Base-by-base conservation (phyloP, 1,139 yeast species). In the Nakaseomyces sp. region DNA sequence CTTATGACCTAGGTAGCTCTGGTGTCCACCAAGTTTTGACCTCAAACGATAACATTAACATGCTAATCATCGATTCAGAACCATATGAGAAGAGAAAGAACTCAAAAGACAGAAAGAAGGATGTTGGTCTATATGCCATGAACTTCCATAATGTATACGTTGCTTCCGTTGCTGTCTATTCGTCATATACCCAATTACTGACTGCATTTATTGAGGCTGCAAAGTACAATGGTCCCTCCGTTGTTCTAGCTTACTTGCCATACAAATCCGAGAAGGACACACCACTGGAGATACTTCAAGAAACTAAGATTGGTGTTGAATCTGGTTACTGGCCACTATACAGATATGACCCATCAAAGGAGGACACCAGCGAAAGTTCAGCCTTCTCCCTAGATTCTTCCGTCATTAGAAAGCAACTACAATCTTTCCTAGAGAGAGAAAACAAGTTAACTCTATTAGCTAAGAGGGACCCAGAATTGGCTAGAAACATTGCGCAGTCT, bases 251-350 rank as follows among this genome's bases (percentile, higher is more conserved):
- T 7, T 88, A 89, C 63, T 72, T 89, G 55, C 97, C 98, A 33
- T 80, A 82, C 63, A 63, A 70, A 43, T 65, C 72, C 24, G 94
- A 84, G 59, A 65, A 68, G 39, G 87, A 82, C 54, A 74, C 80
- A 53, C 81, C 95, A 38, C 70, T 89, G 52, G 74, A 79, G 19
- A 79, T 88, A 40, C 72, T 89, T 52, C 81, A 85, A 64, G 94
- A 86, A 63, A 88, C 97, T 37, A 91, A 89, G 66, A 71, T 69
- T 51, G 94, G 96, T 18, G 95, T 89, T 42, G 96, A 87, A 58
- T 72, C 89, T 39, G 98, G 98, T 15, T 82, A 82, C 69, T 88
- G 96, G 95, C 98, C 98, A 42, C 74, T 89, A 51, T 89, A 89
- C 69, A 74, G 96, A 63, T 89, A 74, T 67, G 75, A 86, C 56